Percentiles rank a stretch among this genome's conserved stretches.
These are phyloP conservation scores for Rhizophagus prolifer DNA, from an alignment of 192 early-diverging fungal genomes.

Conservation along the genomic window DNA sequence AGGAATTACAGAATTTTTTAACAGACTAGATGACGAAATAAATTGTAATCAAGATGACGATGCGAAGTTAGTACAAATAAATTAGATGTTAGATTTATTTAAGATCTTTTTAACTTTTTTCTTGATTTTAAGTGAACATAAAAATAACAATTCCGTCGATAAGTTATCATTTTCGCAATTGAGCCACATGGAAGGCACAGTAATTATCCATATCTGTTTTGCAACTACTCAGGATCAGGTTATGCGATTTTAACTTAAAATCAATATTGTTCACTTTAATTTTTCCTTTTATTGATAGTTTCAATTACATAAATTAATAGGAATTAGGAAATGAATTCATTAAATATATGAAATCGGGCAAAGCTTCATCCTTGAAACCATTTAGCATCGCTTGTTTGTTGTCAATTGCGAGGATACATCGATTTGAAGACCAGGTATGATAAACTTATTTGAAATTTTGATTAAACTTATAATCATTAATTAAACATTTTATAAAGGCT, in stretches of 20 bases:
- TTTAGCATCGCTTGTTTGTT: conserved; percentile 69
- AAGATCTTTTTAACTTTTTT: background rate
- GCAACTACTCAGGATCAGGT: conserved; percentile 74
- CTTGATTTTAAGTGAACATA: background rate
- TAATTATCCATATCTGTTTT: conserved; percentile 71
- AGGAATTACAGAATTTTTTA: conserved; percentile 61
- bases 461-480: background rate
- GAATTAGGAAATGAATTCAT: conserved; percentile 54
- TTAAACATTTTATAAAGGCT: conserved; percentile 25
- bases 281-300: conserved; percentile 1
- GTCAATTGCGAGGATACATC: conserved; percentile 65
- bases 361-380: conserved; percentile 45
- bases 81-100: background rate
- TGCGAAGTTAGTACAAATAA: background rate
- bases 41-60: background rate
- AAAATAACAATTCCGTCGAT: background rate
- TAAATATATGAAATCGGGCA: conserved; percentile 52
- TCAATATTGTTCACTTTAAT: background rate
- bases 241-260: conserved; percentile 34
- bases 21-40: conserved; percentile 45
- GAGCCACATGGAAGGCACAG: conserved; percentile 62
- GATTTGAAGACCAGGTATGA: conserved; percentile 63
- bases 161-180: conserved; percentile 39
- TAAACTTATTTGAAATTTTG: background rate
- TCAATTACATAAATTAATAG: background rate